A percentile compares a stretch with the other conserved stretches of the same genome.
These are phyloP conservation scores for Aspergillus ostianus DNA, from an alignment of 495 filamentous ascomycete species.

Conservation along the genomic window DNA sequence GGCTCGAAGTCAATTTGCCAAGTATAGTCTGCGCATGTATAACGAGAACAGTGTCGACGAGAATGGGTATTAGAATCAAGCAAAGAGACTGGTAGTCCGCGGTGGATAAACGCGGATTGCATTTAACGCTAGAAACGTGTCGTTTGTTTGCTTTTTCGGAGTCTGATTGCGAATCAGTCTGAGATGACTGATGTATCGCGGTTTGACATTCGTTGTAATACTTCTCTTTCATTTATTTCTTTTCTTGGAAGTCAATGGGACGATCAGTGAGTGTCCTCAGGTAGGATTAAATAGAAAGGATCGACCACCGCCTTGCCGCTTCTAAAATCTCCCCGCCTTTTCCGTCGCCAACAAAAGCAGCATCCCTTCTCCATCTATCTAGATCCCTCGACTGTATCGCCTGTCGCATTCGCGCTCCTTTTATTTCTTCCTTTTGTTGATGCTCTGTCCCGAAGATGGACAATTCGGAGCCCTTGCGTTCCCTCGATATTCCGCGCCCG, in stretches of 20 bases:
- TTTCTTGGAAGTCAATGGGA: too few species aligned
- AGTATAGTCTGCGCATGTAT: slow-evolving; percentile 44
- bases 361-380: slow-evolving; percentile 14
- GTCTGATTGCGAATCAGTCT: not conserved
- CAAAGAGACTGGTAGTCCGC: not conserved
- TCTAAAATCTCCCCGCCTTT: slow-evolving; percentile 21
- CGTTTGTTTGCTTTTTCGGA: not conserved
- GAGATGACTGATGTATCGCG: too few species aligned
- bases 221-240: not conserved
- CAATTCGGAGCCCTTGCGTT: slow-evolving; percentile 15
- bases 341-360: slow-evolving; percentile 22
- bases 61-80: slow-evolving; percentile 16
- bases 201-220: not conserved
- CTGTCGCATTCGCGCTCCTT: not conserved
- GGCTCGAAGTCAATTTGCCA: slow-evolving; percentile 47
- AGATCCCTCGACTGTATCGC: not conserved
- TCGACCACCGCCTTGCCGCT: slow-evolving; percentile 14
- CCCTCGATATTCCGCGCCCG: slow-evolving; percentile 13
- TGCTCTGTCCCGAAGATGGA: slow-evolving; percentile 15
- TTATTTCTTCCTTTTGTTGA: not conserved
- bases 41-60: slow-evolving; percentile 28
- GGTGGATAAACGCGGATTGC: not conserved
- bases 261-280: too few species aligned
- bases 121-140: not conserved
- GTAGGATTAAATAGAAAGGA: not conserved